Conservation (phyloP, 805 yeast species). For the Metschnikowia kofuensis region DNA sequence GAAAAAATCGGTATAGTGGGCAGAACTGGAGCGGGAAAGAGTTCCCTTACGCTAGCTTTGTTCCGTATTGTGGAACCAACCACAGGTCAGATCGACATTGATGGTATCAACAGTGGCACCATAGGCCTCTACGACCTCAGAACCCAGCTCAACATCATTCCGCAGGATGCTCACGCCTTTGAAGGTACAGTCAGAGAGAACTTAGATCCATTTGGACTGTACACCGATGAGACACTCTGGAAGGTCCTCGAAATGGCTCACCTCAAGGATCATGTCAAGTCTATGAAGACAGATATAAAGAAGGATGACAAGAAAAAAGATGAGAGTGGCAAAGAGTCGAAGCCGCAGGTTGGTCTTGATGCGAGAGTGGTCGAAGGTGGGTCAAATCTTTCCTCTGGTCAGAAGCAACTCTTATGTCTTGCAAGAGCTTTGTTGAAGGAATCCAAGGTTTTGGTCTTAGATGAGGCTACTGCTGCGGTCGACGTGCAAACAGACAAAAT, state of each 20-base stretch:
- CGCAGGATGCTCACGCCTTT: constrained; percentile 46
- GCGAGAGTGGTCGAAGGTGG: constrained; percentile 44
- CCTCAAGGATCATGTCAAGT: constrained; percentile 36
- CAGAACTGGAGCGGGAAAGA: constrained; percentile 47
- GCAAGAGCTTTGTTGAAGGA: constrained; percentile 73
- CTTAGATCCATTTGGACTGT: constrained; percentile 40
- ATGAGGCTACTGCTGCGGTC: constrained; percentile 88
- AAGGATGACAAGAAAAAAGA: constrained; percentile 28
- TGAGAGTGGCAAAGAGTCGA: constrained; percentile 22
- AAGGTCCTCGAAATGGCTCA: constrained; percentile 42
- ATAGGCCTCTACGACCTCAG: constrained; percentile 44
- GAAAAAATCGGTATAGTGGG: constrained; percentile 47
- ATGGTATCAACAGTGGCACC: constrained; percentile 28
- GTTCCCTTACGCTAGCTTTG: constrained; percentile 42
- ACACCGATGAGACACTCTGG: constrained; percentile 39
- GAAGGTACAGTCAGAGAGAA: constrained; percentile 42
- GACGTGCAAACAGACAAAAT: constrained; percentile 81
- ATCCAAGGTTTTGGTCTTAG: constrained; percentile 59
- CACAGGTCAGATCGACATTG: constrained; percentile 37
- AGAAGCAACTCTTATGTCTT: constrained; percentile 63
- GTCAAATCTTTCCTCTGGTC: constrained; percentile 50
- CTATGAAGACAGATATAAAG: constrained; percentile 22
- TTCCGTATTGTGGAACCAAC: constrained; percentile 42
- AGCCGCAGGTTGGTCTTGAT: constrained; percentile 28
- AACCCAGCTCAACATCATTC: constrained; percentile 41